phyloP scores from a whole-genome alignment of 176 grass and related monocot genomes.

The Triticum monococcum region DNA sequence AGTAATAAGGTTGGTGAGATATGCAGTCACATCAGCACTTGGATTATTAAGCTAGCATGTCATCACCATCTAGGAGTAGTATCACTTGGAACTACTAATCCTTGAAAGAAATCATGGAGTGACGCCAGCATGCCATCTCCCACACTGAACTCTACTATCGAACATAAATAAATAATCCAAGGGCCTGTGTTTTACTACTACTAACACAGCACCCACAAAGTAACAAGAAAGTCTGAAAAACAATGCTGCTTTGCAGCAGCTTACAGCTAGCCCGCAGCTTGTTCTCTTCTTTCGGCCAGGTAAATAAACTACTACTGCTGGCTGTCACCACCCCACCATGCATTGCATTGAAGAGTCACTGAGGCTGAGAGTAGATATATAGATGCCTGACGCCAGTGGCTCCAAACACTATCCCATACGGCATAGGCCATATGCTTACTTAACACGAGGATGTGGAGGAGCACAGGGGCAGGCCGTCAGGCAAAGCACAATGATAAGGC shows the following conservation, averaged over 20 bases:
- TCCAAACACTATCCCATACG: slow-evolving; percentile 27
- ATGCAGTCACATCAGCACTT: slow-evolving; percentile 33
- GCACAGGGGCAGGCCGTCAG: slow-evolving; percentile 17
- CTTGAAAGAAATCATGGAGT: slow-evolving; percentile 2
- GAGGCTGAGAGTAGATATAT: not conserved
- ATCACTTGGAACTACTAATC: slow-evolving; percentile 11
- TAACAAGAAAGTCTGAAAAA: slow-evolving; percentile 43
- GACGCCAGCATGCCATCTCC: slow-evolving; percentile 28
- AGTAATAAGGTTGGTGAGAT: slow-evolving; percentile 39
- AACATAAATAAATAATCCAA: slow-evolving; percentile 18
- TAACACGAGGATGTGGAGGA: slow-evolving; percentile 26
- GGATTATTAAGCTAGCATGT: slow-evolving; percentile 17
- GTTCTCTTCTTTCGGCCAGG: slow-evolving; percentile 37
- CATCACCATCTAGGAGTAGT: not conserved
- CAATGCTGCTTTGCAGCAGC: slow-evolving; percentile 31
- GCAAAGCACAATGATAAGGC: slow-evolving; percentile 58
- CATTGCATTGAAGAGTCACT: slow-evolving; percentile 20
- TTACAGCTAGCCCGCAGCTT: slow-evolving; percentile 49
- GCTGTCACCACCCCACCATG: slow-evolving; percentile 22
- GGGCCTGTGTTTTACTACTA: slow-evolving; percentile 22
- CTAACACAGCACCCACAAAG: slow-evolving; percentile 24
- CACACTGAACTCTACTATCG: slow-evolving; percentile 7
- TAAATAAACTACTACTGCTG: slow-evolving; percentile 19
- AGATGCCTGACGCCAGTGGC: slow-evolving; percentile 9
- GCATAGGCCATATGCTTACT: slow-evolving; percentile 16